phyloP scores from a whole-genome alignment of 2,329 filamentous ascomycete genomes.

The Exutisphaerella laricina region DNA sequence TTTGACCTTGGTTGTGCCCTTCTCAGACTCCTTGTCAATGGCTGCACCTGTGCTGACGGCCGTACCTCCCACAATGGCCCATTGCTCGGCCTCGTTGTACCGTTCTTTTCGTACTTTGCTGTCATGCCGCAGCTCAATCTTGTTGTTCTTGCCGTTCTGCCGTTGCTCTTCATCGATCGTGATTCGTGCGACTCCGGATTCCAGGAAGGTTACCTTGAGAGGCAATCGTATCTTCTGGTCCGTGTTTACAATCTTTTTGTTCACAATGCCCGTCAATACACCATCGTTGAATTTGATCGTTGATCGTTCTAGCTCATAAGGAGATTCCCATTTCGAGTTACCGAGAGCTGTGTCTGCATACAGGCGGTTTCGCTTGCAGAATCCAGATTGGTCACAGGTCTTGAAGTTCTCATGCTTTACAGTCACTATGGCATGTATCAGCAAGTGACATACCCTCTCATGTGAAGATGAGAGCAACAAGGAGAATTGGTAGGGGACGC shows the following conservation, averaged over 20 bases:
- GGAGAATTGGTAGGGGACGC: no score
- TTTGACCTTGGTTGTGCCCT: slow-evolving; percentile 63
- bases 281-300: slow-evolving; percentile 74
- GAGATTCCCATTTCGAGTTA: slow-evolving; percentile 66
- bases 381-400: slow-evolving; percentile 90
- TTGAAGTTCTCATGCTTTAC: slow-evolving; percentile 99
- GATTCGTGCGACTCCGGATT: slow-evolving; percentile 82
- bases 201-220: slow-evolving; percentile 78
- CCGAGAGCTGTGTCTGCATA: slow-evolving; percentile 72
- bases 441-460: background rate
- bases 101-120: slow-evolving; percentile 84
- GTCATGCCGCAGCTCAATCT: slow-evolving; percentile 79
- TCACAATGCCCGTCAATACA: slow-evolving; percentile 69
- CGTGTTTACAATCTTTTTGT: slow-evolving; percentile 66
- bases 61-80: slow-evolving; percentile 78
- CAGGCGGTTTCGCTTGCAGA: slow-evolving; percentile 90
- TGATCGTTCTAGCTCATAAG: slow-evolving; percentile 69
- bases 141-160: slow-evolving; percentile 80
- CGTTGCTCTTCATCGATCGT: slow-evolving; percentile 88
- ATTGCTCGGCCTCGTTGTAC: slow-evolving; percentile 86
- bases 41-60: slow-evolving; percentile 66
- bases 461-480: background rate
- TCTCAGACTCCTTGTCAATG: slow-evolving; percentile 59
- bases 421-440: slow-evolving; percentile 52
- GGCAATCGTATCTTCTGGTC: slow-evolving; percentile 72